Evolutionary conservation across 257 asterid species (phyloP).

Genomic region (Ligustrum vulgare): DNA sequence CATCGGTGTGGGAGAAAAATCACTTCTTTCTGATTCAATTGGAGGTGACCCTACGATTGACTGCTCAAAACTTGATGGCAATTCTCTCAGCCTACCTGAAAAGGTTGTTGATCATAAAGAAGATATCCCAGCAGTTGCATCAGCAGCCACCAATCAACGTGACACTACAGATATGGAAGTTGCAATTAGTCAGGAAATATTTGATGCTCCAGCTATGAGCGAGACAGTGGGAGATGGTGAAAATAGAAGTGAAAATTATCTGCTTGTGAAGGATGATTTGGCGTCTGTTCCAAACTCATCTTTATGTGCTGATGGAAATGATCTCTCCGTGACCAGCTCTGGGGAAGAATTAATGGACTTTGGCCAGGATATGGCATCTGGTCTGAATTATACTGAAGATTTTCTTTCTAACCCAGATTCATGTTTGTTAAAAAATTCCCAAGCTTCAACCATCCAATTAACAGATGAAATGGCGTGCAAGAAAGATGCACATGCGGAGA

Average conservation of each 20-base stretch:
- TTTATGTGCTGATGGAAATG: conserved; percentile 27
- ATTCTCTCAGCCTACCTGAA: conserved; percentile 27
- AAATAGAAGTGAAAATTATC: conserved; percentile 6
- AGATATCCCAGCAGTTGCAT: conserved; percentile 26
- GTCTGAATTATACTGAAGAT: conserved; percentile 51
- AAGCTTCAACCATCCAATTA: conserved; percentile 29
- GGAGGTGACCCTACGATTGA: conserved; percentile 30
- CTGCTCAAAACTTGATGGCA: conserved; percentile 35
- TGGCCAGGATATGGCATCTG: conserved; percentile 34
- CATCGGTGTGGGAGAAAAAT: neutral
- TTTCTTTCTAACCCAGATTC: conserved; percentile 35
- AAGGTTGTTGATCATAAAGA: conserved; percentile 37
- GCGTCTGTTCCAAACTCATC: conserved; percentile 25
- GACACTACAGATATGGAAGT: conserved; percentile 21
- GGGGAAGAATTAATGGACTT: conserved; percentile 38
- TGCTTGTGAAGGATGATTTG: conserved; percentile 26
- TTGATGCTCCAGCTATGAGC: conserved; percentile 25
- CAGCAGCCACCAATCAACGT: conserved; percentile 25
- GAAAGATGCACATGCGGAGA: conserved; percentile 23
- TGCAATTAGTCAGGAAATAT: conserved; percentile 25
- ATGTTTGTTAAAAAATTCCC: conserved; percentile 21
- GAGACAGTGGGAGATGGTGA: conserved; percentile 30
- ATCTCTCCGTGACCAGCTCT: conserved; percentile 34
- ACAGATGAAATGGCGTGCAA: conserved; percentile 32
- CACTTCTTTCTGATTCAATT: conserved; percentile 27